Percentiles rank a stretch among this genome's conserved stretches.
phyloP scores from a whole-genome alignment of 257 asterid genomes.

The Jacaranda copaia region DNA sequence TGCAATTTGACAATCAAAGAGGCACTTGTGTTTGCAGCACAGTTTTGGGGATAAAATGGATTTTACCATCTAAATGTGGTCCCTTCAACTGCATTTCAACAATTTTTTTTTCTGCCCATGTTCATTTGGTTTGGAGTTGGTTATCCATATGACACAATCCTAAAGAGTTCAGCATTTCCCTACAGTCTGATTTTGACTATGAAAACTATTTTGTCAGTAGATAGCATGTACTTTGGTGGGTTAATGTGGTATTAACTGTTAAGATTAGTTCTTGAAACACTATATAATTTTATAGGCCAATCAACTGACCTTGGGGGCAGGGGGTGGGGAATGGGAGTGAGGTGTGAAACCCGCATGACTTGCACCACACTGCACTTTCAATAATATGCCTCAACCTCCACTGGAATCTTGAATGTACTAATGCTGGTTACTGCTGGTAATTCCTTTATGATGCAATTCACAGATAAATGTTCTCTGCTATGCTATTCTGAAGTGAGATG shows the following conservation, averaged over 20 bases:
- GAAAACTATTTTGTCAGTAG: background rate
- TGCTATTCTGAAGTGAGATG: too few relatives aligned
- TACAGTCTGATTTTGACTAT: background rate
- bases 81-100: background rate
- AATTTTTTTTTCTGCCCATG: background rate
- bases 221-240: background rate
- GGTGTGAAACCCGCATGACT: too few relatives aligned
- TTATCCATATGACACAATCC: background rate
- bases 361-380: too few relatives aligned
- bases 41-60: background rate
- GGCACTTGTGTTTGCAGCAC: background rate
- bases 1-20: background rate
- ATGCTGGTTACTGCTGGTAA: too few relatives aligned
- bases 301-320: background rate
- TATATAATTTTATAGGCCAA: background rate
- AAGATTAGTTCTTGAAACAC: background rate
- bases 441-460: background rate
- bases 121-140: background rate
- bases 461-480: too few relatives aligned
- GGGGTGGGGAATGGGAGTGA: background rate
- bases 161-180: background rate
- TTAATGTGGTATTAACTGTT: background rate
- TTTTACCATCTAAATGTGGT: background rate
- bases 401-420: too few relatives aligned
- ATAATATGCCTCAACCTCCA: too few relatives aligned